phyloP scores from a whole-genome alignment of 768 basidiomycete species.

The Mycena belliarum region DNA sequence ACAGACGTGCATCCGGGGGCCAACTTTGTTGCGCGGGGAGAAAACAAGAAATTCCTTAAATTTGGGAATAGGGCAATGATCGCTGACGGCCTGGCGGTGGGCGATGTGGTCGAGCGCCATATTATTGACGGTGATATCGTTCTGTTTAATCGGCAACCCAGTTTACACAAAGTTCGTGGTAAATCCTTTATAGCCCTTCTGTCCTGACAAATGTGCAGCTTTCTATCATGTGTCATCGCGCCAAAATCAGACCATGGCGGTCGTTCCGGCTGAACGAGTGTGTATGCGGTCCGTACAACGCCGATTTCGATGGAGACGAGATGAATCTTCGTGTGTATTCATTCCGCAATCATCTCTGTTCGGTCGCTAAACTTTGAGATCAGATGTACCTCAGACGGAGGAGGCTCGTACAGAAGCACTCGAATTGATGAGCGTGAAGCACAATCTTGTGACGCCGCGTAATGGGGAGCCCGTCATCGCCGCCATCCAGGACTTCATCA shows the following conservation, averaged over 20 bases:
- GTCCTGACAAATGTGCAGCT: constrained; percentile 47
- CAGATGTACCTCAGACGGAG: constrained; percentile 98
- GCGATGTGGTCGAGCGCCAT: constrained; percentile 94
- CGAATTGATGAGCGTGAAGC: constrained; percentile 95
- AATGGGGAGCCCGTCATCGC: constrained; percentile 99
- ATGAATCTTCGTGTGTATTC: constrained; percentile 87
- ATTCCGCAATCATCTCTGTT: neutral
- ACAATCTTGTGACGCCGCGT: constrained; percentile 95
- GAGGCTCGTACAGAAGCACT: constrained; percentile 97
- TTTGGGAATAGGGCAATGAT: constrained; percentile 81
- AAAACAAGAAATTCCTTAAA: constrained; percentile 87
- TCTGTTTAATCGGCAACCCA: constrained; percentile 97
- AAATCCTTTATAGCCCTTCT: neutral
- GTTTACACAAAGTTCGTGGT: constrained; percentile 81
- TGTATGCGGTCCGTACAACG: constrained; percentile 98
- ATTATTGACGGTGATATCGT: constrained; percentile 94
- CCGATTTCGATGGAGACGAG: constrained; percentile 99
- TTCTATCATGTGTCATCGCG: constrained; percentile 98
- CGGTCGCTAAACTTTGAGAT: neutral
- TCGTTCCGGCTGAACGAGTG: constrained; percentile 98
- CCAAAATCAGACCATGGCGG: constrained; percentile 94
- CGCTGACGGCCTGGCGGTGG: constrained; percentile 80
- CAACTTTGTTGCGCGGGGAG: constrained; percentile 85
- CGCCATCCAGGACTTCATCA: constrained; percentile 99
- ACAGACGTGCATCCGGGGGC: constrained; percentile 92